Evolutionary conservation across 2,329 filamentous ascomycete genomes (phyloP), one percentile per base, ranked within the genome.

Genomic region (Elsinoe necatrix): DNA sequence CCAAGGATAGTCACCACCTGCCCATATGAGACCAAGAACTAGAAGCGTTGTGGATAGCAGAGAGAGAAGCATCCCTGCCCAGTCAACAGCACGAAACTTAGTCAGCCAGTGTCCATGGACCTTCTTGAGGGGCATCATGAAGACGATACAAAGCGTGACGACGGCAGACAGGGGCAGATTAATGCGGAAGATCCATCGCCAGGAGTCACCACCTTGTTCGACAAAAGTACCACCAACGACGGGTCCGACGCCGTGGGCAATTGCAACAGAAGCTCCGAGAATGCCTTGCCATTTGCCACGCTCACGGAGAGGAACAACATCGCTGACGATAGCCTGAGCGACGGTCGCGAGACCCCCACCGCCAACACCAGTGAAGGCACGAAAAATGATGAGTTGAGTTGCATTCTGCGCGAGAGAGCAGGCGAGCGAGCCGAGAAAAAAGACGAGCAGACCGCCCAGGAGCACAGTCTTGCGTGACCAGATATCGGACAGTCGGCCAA

Each of bases 1-100:
- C 82, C 82, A 85, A 0, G 73, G 63, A 60, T 82, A 81, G 59
- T 80, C 72, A 41, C 77, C 77, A 1, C 82, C 82, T 21, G 80
- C 82, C 80, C 81, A 84, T 1, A 79, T 80, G 31, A 81, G 60
- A 0, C 77, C 75, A 0, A 80, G 63, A 57, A 80, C 70, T 1
- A 80, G 63, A 1, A 79, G 66, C 0, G 73, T 70, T 12, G 48
- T 35, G 4, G 77, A 76, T 0, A 68, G 72, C 4, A 80, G 67
- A 5, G 77, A 73, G 0, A 80, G 67, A 1, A 73, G 54, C 2
- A 73, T 74, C 3, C 78, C 77, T 2, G 75, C 52, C 54, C 79
- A 80, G 58, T 80, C 79, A 2, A 81, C 71, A 0, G 77, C 75
- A 54, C 72, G 73, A 4, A 81, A 63, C 51, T 80, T 81, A 8